phyloP scores from a whole-genome alignment of 805 yeast species.

The Torulaspora delbrueckii region DNA sequence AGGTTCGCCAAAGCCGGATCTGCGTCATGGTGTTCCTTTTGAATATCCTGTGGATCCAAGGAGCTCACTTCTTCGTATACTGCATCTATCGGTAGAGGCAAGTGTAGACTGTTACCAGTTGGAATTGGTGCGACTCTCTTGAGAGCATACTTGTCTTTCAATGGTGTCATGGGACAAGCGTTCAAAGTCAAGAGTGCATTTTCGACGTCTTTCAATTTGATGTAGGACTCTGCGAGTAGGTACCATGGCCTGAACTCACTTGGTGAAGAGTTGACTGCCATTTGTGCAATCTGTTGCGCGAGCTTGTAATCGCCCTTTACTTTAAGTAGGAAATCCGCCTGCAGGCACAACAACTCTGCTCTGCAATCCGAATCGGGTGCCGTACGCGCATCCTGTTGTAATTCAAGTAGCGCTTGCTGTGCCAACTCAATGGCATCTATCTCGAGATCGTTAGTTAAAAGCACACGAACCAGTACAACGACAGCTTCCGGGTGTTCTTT shows the following conservation, averaged over 20 bases:
- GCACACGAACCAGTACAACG: constrained; percentile 31
- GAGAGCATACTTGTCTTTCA: constrained; percentile 59
- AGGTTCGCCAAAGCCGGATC: constrained; percentile 57
- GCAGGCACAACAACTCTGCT: constrained; percentile 30
- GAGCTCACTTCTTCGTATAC: constrained; percentile 63
- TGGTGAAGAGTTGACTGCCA: constrained; percentile 59
- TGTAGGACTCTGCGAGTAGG: constrained; percentile 56
- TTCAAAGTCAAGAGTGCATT: constrained; percentile 67
- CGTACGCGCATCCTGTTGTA: constrained; percentile 11
- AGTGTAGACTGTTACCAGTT: constrained; percentile 43
- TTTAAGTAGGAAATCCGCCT: constrained; percentile 28
- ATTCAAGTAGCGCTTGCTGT: constrained; percentile 27
- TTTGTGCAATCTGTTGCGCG: constrained; percentile 28
- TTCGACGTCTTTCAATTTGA: constrained; percentile 60
- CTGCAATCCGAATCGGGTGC: constrained; percentile 25
- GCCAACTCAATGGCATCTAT: constrained; percentile 34
- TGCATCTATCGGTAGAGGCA: constrained; percentile 74
- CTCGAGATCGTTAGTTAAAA: constrained; percentile 35
- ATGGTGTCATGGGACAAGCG: constrained; percentile 72
- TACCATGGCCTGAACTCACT: constrained; percentile 76
- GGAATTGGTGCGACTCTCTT: constrained; percentile 52
- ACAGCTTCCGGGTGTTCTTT: constrained; percentile 27
- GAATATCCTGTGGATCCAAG: constrained; percentile 60
- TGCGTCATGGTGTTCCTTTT: constrained; percentile 57
- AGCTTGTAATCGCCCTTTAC: constrained; percentile 26